Evolutionary conservation across 345 rosid species (phyloP), one percentile per base, ranked within the genome.

Genomic region (Pelargonium nanum): DNA sequence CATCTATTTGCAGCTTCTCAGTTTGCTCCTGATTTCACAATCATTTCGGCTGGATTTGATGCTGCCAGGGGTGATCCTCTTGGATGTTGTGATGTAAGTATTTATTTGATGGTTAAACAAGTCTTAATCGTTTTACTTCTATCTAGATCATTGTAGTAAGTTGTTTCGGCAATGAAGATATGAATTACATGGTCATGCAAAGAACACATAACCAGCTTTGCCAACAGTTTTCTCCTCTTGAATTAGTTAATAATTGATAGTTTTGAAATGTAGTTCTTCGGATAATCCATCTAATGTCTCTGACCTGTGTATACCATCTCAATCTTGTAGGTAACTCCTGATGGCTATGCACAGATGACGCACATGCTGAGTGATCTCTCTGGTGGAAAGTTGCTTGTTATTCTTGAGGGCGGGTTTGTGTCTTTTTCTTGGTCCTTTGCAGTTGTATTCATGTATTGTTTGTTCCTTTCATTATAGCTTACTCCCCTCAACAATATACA

Each of bases 21-120:
- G 67, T 93, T 89, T 75, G 79, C 81, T 78, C 96, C 99, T 50
- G 97, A 93, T 78, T 89, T 89, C 57, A 85, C 85, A 71, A 87
- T 93, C 81, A 76, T 93, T 71, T 93, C 99, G 57, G 95, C 97
- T 19, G 97, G 99, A 71, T 93, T 89, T 84, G 99, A 93, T 84
- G 97, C 97, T 10, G 99, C 99, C 51, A 83, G 95, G 72, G 97
- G 99, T 58, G 99, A 93, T 75, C 99, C 99, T 65, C 62, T 93
- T 40, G 99, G 99, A 68, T 75, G 97, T 71, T 93, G 99, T 68
- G 96, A 89, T 79, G 99, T 89, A 77, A 81, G 89, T 32, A 25
- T 61, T 65, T 61, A 53, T 53, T 56, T 34, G 26, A 40, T 21
- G 50, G 52, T 30, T 54, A 48, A 55, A 58, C n/a, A 45, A 40